Evolutionary conservation across 192 early-diverging fungal species (phyloP).

Genomic region (Gaertneriomyces sp.): DNA sequence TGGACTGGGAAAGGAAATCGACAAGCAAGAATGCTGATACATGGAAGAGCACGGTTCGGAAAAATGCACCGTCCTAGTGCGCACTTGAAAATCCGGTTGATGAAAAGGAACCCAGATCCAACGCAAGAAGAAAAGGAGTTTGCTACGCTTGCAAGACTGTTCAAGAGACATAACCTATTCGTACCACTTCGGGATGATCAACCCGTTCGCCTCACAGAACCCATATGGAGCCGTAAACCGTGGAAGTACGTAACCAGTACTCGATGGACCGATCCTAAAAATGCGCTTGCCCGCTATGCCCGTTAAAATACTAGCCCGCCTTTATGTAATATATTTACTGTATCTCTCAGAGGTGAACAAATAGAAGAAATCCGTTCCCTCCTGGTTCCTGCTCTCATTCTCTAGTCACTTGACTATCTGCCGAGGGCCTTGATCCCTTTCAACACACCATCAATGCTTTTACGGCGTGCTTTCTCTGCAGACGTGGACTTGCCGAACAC

Average conservation of each 20-base stretch:
- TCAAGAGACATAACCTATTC: slow-evolving; percentile 34
- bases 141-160: slow-evolving; percentile 35
- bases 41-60: slow-evolving; percentile 76
- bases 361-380: too few relatives aligned
- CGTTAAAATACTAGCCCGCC: too few relatives aligned
- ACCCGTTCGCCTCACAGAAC: slow-evolving; percentile 26
- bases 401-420: too few relatives aligned
- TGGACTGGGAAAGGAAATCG: slow-evolving; percentile 85
- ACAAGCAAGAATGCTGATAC: slow-evolving; percentile 67
- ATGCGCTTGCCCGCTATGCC: slow-evolving; percentile 19
- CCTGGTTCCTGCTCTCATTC: too few relatives aligned
- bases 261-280: slow-evolving; percentile 40
- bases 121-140: slow-evolving; percentile 35
- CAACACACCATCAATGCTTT: slow-evolving; percentile 43
- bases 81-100: slow-evolving; percentile 80
- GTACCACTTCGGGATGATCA: slow-evolving; percentile 32
- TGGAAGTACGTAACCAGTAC: slow-evolving; percentile 47
- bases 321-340: too few relatives aligned
- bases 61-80: slow-evolving; percentile 70
- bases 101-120: slow-evolving; percentile 39
- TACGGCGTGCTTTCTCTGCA: slow-evolving; percentile 42
- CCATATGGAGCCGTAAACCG: slow-evolving; percentile 42
- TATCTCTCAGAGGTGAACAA: too few relatives aligned
- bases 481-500: slow-evolving; percentile 39
- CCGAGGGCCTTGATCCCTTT: slow-evolving; percentile 20